phyloP scores from a whole-genome alignment of 352 stramenopile species.

The Globisporangium spiculum region DNA sequence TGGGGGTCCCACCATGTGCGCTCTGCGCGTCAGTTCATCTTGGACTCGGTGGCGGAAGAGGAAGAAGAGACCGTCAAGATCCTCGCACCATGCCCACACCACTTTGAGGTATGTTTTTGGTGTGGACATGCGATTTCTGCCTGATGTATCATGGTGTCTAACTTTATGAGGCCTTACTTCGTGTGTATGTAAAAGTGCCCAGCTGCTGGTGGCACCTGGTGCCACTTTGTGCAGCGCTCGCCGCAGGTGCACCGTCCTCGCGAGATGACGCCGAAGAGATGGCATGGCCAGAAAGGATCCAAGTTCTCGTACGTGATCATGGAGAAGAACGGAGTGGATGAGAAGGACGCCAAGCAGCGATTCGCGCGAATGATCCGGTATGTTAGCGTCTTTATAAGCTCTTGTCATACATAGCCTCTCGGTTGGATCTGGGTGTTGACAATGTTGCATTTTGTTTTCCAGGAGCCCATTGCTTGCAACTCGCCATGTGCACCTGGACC shows the following conservation, averaged over 20 bases:
- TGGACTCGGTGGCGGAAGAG: conserved; percentile 62
- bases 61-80: conserved; percentile 34
- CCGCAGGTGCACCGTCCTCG: conserved; percentile 70
- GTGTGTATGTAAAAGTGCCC: conserved; percentile 41
- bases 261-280: conserved; percentile 74
- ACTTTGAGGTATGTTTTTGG: conserved; percentile 43
- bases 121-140: background rate
- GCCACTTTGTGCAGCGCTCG: conserved; percentile 83
- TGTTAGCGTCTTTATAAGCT: background rate
- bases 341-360: conserved; percentile 22
- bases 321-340: conserved; percentile 54
- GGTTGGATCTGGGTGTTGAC: background rate
- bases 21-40: conserved; percentile 81
- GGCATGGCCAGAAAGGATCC: conserved; percentile 79
- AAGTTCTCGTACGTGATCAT: conserved; percentile 87
- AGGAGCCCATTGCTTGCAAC: conserved; percentile 68
- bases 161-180: background rate
- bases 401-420: background rate
- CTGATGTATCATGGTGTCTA: background rate
- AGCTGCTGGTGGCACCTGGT: conserved; percentile 71
- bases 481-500: conserved; percentile 76
- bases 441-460: background rate
- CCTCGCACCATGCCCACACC: conserved; percentile 74
- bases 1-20: conserved; percentile 83
- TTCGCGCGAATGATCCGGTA: conserved; percentile 66